These are phyloP conservation scores for Lactarius sanguifluus DNA, from an alignment of 768 basidiomycete genomes.

Conservation along the genomic window DNA sequence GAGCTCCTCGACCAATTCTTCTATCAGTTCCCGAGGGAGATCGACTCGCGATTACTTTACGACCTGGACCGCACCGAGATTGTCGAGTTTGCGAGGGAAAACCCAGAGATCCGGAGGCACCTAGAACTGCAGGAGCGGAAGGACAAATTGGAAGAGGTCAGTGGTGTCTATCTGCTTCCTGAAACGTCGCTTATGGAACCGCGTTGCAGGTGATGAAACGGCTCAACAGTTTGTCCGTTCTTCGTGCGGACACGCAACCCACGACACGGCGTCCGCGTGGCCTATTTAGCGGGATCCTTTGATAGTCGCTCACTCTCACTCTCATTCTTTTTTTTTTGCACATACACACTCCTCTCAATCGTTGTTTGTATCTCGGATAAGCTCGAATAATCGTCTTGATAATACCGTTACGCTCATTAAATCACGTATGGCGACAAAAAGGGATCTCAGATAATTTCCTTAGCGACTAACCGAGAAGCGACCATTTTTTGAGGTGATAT, in stretches of 20 bases:
- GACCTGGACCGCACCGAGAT: constrained; percentile 92
- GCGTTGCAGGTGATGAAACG: constrained; percentile 86
- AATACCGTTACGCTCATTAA: constrained; percentile 16
- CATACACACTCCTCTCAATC: constrained; percentile 10
- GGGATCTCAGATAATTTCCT: background rate
- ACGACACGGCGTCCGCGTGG: constrained; percentile 72
- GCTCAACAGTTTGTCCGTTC: constrained; percentile 85
- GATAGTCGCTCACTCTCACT: constrained; percentile 22
- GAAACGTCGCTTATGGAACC: background rate
- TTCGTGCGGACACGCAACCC: constrained; percentile 80
- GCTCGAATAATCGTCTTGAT: background rate
- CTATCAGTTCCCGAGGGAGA: constrained; percentile 99
- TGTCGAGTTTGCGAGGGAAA: constrained; percentile 90
- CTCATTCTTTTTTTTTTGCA: background rate
- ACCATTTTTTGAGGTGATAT: background rate
- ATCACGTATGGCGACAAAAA: constrained; percentile 4
- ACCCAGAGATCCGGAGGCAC: constrained; percentile 83
- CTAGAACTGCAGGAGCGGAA: constrained; percentile 95
- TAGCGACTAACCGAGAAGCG: background rate
- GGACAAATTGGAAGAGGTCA: constrained; percentile 93
- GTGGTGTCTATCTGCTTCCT: constrained; percentile 21
- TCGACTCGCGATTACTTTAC: constrained; percentile 90
- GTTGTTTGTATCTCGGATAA: background rate
- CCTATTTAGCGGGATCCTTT: constrained; percentile 77
- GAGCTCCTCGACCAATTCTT: constrained; percentile 98